Conservation (phyloP, 768 basidiomycete species). For the Tremella yokohamensis region DNA sequence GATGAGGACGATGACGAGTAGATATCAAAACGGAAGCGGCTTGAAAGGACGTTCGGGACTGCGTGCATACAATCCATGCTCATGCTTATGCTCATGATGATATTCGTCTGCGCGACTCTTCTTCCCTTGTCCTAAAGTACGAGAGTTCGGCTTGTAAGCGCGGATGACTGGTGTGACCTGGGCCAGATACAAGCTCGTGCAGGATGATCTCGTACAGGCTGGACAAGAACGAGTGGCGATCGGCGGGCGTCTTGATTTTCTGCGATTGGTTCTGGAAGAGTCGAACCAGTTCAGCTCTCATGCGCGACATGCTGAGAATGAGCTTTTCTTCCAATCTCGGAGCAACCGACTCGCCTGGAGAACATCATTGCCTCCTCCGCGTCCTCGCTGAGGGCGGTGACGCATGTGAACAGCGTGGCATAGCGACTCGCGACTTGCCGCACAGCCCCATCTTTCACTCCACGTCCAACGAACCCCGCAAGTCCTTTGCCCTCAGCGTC, state of each 20-base stretch:
- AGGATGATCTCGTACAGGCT: conserved; percentile 72
- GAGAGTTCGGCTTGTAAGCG: conserved; percentile 81
- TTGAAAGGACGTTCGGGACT: not conserved
- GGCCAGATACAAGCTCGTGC: conserved; percentile 58
- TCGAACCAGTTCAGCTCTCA: conserved; percentile 76
- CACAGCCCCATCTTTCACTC: conserved; percentile 67
- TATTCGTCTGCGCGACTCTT: conserved; percentile 61
- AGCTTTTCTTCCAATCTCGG: not conserved
- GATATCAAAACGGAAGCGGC: conserved; percentile 7
- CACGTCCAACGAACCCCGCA: conserved; percentile 55
- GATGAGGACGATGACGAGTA: conserved; percentile 36
- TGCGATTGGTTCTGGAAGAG: conserved; percentile 70
- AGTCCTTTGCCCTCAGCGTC: conserved; percentile 53
- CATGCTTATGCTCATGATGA: conserved; percentile 9
- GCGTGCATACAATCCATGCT: not conserved
- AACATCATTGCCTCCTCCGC: conserved; percentile 96
- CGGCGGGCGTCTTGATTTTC: conserved; percentile 61
- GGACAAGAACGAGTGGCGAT: conserved; percentile 66
- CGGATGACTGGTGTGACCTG: conserved; percentile 70
- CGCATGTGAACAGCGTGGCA: conserved; percentile 72
- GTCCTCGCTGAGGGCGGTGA: conserved; percentile 73
- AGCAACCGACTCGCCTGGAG: conserved; percentile 66
- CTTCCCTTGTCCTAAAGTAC: conserved; percentile 82
- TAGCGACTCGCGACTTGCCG: conserved; percentile 73
- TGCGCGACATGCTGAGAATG: conserved; percentile 65